A percentile compares a stretch with the other conserved stretches of the same genome.
Evolutionary conservation across 1,284 basidiomycete species (phyloP).

Genomic region (Ustilago esculenta): DNA sequence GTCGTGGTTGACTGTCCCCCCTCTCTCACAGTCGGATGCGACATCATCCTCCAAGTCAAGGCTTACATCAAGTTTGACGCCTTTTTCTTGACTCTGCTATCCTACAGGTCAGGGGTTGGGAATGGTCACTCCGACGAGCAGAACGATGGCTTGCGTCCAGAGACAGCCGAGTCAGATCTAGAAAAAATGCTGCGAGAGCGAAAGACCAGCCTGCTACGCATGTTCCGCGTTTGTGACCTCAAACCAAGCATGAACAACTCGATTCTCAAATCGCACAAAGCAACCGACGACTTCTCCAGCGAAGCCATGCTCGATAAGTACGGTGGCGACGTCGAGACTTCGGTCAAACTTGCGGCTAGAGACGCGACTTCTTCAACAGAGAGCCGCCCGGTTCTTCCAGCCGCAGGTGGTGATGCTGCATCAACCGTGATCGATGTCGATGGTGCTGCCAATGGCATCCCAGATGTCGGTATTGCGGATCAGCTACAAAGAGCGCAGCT

Average conservation of each 20-base stretch:
- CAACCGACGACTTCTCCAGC: conserved; percentile 68
- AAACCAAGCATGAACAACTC: conserved; percentile 51
- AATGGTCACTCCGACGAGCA: conserved; percentile 8
- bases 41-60: conserved; percentile 62
- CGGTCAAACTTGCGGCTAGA: conserved; percentile 3
- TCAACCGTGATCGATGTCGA: conserved; percentile 21
- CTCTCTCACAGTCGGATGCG: conserved; percentile 56
- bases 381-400: background rate
- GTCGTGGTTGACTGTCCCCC: conserved; percentile 60
- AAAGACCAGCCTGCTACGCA: conserved; percentile 71
- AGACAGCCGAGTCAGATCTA: conserved; percentile 78
- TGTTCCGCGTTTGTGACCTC: conserved; percentile 62
- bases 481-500: conserved; percentile 28
- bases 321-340: conserved; percentile 65
- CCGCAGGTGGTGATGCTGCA: conserved; percentile 11
- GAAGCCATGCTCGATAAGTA: conserved; percentile 62
- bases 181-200: conserved; percentile 80
- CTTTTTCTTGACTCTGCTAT: conserved; percentile 23
- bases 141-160: conserved; percentile 60
- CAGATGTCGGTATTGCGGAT: conserved; percentile 14
- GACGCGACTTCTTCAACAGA: conserved; percentile 2
- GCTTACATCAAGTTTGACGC: conserved; percentile 52
- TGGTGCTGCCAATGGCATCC: conserved; percentile 2
- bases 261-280: conserved; percentile 69
- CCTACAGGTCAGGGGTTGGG: background rate